Base-by-base conservation (phyloP, 2,329 filamentous ascomycete genomes). In the Diaporthe citrichinensis region DNA sequence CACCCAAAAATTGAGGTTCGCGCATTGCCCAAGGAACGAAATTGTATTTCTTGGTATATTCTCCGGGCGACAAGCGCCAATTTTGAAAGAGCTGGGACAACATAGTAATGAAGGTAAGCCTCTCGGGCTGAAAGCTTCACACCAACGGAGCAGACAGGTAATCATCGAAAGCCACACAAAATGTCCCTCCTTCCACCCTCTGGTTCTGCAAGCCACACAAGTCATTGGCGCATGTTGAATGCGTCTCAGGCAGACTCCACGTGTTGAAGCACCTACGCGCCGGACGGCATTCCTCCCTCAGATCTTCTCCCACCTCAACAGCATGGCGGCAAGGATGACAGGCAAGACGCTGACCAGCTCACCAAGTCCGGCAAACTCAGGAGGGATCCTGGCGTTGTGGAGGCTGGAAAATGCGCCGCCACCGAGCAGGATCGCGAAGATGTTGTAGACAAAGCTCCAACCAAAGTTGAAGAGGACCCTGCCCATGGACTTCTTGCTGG, bases 311-410 rank as follows among this genome's bases (percentile, higher is more conserved):
- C 84, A 89, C 58, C 82, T 83, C 80, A 91, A 79, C 74, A 85
- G 83, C 78, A 90, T 84, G 0, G 91, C 92, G 58, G 88, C 88
- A 8, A 86, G 80, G 78, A 95, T 88, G 4, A 95, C 93, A 0
- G 94, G 94, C 80, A 94, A 74, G 0, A 96, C 92, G 79, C 94
- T 95, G 0, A 94, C 92, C 44, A 95, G 81, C 84, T 95, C 94
- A 0, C 94, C 94, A 12, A 95, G 79, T 0, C 92, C 93, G 0
- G 93, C 93, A 86, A 88, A 94, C 77, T 88, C 84, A 0, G 92
- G 92, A 23, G 90, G 88, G 51, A 90, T 87, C 9, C 86, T 83
- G 12, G 80, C 84, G 15, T 41, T 59, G 4, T 53, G 25, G 12
- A 74, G 49, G 8, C 82, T 79, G 2, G 92, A 90, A 80, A 94